Percentiles rank a stretch among this genome's conserved stretches.
These are phyloP conservation scores for Magnaporthiopsis poae DNA, from an alignment of 2,329 filamentous ascomycete species.

Conservation along the genomic window DNA sequence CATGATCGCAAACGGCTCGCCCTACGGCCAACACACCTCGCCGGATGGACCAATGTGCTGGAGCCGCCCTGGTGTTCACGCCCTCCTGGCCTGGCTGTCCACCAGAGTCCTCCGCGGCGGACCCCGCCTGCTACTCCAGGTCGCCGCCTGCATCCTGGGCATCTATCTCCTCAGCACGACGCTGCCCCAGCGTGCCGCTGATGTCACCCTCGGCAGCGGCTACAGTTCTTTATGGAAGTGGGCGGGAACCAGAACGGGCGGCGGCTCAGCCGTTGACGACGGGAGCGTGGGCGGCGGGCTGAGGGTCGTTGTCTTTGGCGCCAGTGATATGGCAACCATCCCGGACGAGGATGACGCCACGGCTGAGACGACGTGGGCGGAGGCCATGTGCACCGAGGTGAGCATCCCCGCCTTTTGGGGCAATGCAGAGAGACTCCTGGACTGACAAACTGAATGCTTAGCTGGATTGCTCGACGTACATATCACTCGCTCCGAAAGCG, in stretches of 20 bases:
- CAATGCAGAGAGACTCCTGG: background rate
- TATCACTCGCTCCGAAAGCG: slow-evolving; percentile 34
- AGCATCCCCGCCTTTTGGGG: slow-evolving; percentile 9
- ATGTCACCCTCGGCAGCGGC: slow-evolving; percentile 13
- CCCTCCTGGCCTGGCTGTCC: slow-evolving; percentile 20
- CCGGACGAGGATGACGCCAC: slow-evolving; percentile 16
- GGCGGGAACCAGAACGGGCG: slow-evolving; percentile 4
- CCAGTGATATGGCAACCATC: slow-evolving; percentile 34
- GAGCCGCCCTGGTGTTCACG: slow-evolving; percentile 6
- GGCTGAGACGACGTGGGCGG: slow-evolving; percentile 32
- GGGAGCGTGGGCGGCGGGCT: slow-evolving; percentile 22
- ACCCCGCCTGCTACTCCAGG: slow-evolving; percentile 19
- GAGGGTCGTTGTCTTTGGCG: slow-evolving; percentile 44
- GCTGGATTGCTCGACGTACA: slow-evolving; percentile 36
- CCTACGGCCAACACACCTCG: slow-evolving; percentile 1
- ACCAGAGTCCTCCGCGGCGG: slow-evolving; percentile 19
- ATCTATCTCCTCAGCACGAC: slow-evolving; percentile 16
- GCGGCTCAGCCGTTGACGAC: slow-evolving; percentile 9
- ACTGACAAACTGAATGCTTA: slow-evolving; percentile 15
- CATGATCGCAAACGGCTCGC: background rate
- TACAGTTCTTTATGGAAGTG: slow-evolving; percentile 14
- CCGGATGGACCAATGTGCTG: slow-evolving; percentile 1
- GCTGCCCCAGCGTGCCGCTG: slow-evolving; percentile 15
- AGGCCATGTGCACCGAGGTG: slow-evolving; percentile 39
- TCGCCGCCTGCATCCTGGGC: slow-evolving; percentile 15